Conservation (phyloP, 1,284 basidiomycete genomes). For the Trichosporon sp. region DNA sequence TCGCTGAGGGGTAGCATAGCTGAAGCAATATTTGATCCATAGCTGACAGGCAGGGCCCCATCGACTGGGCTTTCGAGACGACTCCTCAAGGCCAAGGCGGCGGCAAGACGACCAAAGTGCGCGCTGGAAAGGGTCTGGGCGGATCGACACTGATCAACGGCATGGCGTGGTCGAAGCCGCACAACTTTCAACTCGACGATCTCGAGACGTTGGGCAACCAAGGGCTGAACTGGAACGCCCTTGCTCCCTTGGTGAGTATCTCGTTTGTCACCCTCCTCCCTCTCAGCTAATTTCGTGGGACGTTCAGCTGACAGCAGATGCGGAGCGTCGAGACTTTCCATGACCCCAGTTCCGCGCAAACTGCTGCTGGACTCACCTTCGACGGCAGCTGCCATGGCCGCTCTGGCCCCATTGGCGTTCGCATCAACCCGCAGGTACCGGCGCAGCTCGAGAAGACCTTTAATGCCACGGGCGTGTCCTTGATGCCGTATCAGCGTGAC, state of each 20-base stretch:
- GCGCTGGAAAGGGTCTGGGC: slow-evolving; percentile 33
- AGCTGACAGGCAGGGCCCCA: slow-evolving; percentile 14
- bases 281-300: background rate
- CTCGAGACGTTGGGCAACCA: slow-evolving; percentile 34
- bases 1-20: background rate
- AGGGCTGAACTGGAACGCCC: slow-evolving; percentile 37
- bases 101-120: slow-evolving; percentile 20
- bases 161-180: slow-evolving; percentile 42
- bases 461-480: slow-evolving; percentile 22
- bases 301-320: slow-evolving; percentile 26
- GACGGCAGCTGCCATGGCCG: slow-evolving; percentile 21
- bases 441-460: slow-evolving; percentile 25
- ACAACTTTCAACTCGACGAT: slow-evolving; percentile 37
- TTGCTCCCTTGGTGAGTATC: slow-evolving; percentile 27
- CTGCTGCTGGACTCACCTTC: slow-evolving; percentile 28
- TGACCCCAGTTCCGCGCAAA: slow-evolving; percentile 21
- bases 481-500: slow-evolving; percentile 31
- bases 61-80: slow-evolving; percentile 42
- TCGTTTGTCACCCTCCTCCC: background rate
- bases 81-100: slow-evolving; percentile 31
- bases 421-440: slow-evolving; percentile 22
- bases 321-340: slow-evolving; percentile 27
- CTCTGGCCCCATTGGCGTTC: slow-evolving; percentile 27
- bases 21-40: background rate
- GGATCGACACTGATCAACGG: slow-evolving; percentile 46